Conservation (phyloP, 495 filamentous ascomycete genomes). For the Hypoxylon subgilvum region DNA sequence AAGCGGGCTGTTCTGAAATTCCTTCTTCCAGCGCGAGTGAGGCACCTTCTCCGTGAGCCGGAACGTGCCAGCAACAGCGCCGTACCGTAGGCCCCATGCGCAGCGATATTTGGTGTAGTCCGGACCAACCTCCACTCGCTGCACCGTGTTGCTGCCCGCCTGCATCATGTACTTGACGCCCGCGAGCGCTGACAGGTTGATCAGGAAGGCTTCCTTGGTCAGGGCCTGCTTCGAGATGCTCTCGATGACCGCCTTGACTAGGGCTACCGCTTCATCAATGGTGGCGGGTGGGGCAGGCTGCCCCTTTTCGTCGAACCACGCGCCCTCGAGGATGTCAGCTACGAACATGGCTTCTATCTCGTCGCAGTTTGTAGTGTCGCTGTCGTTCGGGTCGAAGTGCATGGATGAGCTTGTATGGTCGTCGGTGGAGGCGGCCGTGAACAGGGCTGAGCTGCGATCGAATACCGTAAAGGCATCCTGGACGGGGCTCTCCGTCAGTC, state of each 20-base stretch:
- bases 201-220: slow-evolving; percentile 57
- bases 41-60: slow-evolving; percentile 56
- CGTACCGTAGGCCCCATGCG: slow-evolving; percentile 55
- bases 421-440: slow-evolving; percentile 14
- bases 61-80: slow-evolving; percentile 51
- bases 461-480: slow-evolving; percentile 34
- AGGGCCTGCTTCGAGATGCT: slow-evolving; percentile 50
- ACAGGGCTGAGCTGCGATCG: slow-evolving; percentile 34
- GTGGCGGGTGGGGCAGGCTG: slow-evolving; percentile 42
- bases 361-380: slow-evolving; percentile 55
- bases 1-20: slow-evolving; percentile 23
- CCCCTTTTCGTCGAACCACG: slow-evolving; percentile 52
- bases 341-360: slow-evolving; percentile 55
- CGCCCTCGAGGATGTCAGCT: slow-evolving; percentile 45
- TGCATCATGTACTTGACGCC: slow-evolving; percentile 54
- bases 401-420: slow-evolving; percentile 16
- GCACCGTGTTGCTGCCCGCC: slow-evolving; percentile 44
- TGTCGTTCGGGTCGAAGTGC: slow-evolving; percentile 35
- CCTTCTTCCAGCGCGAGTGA: slow-evolving; percentile 43
- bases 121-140: slow-evolving; percentile 42
- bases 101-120: slow-evolving; percentile 50
- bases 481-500: slow-evolving; percentile 19
- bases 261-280: slow-evolving; percentile 56
- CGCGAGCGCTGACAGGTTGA: slow-evolving; percentile 58
- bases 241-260: slow-evolving; percentile 52